These are phyloP conservation scores for Euphorbia lathyris DNA, from an alignment of 345 rosid genomes.

Conservation along the genomic window DNA sequence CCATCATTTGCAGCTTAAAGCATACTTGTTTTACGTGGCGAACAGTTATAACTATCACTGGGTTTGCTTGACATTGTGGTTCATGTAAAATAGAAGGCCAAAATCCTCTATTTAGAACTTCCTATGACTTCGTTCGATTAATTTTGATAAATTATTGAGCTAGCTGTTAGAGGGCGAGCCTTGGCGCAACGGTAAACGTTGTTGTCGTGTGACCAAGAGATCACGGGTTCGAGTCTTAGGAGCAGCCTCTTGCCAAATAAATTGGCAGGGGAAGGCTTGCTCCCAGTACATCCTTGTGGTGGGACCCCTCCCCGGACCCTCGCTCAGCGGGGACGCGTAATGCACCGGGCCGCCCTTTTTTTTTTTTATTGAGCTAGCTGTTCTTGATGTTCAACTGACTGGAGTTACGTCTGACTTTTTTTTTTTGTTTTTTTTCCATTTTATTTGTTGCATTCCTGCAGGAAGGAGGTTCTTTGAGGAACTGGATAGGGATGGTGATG, in stretches of 20 bases:
- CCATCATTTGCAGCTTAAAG: neutral
- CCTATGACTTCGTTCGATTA: neutral
- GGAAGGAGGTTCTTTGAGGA: conserved; percentile 98
- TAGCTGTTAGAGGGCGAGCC: no score
- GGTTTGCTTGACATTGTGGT: neutral
- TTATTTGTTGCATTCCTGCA: conserved; percentile 29
- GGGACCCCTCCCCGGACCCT: no score
- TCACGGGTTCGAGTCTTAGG: no score
- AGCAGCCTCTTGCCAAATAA: no score
- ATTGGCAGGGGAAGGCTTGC: no score
- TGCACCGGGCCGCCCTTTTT: no score
- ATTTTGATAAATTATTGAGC: neutral
- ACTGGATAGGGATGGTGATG: conserved; percentile 96
- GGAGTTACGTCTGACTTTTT: no score
- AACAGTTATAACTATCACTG: neutral
- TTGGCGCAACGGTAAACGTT: no score
- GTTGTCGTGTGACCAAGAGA: no score
- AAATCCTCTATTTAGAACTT: neutral
- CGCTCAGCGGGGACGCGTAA: no score
- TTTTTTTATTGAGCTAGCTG: neutral
- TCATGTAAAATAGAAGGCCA: neutral
- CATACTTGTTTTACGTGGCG: neutral
- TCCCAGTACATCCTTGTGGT: no score
- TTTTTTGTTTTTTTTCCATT: conserved; percentile 12
- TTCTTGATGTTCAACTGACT: neutral